These are phyloP conservation scores for Sporothrix inflata DNA, from an alignment of 2,329 filamentous ascomycete genomes.

Conservation along the genomic window DNA sequence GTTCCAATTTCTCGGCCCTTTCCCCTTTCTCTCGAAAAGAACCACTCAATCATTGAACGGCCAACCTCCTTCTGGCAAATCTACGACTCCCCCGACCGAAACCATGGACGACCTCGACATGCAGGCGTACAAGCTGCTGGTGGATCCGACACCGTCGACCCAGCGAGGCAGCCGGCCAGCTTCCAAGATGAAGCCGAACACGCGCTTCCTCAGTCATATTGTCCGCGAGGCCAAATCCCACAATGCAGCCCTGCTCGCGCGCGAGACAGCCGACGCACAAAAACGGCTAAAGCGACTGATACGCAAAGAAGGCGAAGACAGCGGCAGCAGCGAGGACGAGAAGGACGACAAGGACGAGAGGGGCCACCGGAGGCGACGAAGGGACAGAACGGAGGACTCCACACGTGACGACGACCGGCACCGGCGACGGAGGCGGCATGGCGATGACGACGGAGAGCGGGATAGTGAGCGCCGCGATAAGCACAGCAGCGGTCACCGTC, in stretches of 20 bases:
- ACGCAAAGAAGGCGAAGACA: not conserved
- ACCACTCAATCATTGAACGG: not conserved
- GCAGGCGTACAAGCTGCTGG: conserved; percentile 30
- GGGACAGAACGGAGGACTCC: not conserved
- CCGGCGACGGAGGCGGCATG: not conserved
- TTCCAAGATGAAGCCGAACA: conserved; percentile 84
- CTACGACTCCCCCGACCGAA: not conserved
- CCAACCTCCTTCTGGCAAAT: not conserved
- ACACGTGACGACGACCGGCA: conserved; percentile 3
- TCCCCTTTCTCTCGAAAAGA: not conserved
- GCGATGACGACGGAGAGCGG: not conserved
- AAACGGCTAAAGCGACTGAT: conserved; percentile 66
- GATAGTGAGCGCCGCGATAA: not conserved
- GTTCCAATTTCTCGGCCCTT: not conserved
- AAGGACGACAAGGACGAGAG: not conserved
- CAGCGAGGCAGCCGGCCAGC: conserved; percentile 55
- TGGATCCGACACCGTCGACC: conserved; percentile 21
- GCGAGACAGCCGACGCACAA: conserved; percentile 78
- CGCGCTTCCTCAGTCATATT: conserved; percentile 82
- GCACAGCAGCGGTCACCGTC: not conserved
- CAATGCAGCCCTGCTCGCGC: conserved; percentile 83
- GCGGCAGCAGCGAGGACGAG: not conserved
- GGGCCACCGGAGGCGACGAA: not conserved
- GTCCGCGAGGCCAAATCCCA: conserved; percentile 87
- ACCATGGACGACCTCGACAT: conserved; percentile 30